Evolutionary conservation across 768 basidiomycete genomes (phyloP).

Genomic region (Pleurotus tuber-regium): DNA sequence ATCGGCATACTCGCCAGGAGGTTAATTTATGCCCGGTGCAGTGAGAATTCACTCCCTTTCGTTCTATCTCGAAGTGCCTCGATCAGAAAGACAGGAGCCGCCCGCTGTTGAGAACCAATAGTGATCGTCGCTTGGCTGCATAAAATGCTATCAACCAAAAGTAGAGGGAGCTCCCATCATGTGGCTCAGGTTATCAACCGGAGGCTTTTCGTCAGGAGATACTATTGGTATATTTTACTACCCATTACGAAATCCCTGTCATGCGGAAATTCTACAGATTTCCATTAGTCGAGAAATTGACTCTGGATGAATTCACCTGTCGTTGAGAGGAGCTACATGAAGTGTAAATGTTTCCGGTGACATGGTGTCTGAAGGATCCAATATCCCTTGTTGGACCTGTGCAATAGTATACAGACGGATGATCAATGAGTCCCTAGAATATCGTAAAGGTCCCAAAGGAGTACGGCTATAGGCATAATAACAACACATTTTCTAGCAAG

Average conservation of each 20-base stretch:
- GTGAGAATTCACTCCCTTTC: no score
- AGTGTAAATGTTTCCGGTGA: no score
- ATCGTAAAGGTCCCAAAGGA: no score
- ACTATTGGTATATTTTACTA: neutral
- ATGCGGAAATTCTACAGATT: neutral
- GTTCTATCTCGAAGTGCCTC: neutral
- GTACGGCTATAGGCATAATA: no score
- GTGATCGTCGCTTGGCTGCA: neutral
- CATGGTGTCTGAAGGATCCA: no score
- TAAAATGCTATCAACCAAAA: neutral
- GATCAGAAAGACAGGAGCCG: neutral
- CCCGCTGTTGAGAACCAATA: neutral
- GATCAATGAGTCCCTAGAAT: no score
- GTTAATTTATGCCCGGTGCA: neutral
- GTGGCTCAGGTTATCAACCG: conserved; percentile 7
- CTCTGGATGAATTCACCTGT: no score
- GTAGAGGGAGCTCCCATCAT: neutral
- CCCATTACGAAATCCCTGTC: conserved; percentile 9
- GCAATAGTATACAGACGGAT: no score
- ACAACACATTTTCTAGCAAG: no score
- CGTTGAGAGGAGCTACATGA: no score
- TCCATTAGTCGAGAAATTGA: conserved; percentile 8
- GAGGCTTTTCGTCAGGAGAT: conserved; percentile 2
- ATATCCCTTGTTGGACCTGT: no score
- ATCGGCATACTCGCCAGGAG: conserved; percentile 9